Base-by-base conservation (phyloP, 1,284 basidiomycete species). In the Papiliotrema nemorosa region DNA sequence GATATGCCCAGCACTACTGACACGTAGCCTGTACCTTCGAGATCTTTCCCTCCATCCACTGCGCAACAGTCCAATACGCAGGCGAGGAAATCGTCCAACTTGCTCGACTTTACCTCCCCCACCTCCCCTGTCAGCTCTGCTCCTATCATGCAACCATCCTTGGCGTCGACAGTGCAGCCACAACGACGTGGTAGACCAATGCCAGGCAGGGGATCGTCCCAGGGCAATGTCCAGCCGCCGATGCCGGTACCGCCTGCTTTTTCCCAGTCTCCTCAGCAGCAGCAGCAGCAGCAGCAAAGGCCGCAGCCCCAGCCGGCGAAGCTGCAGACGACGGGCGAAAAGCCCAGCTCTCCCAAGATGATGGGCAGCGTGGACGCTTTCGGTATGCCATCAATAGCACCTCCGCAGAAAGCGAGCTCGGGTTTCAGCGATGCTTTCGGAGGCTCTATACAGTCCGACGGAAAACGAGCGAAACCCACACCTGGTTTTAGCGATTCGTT, bases 161-260 rank as follows among this genome's bases (percentile, higher is more conserved):
- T 74, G 16, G 62, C 63, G 1, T 52, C 64, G 6, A 64, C 58
- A 0, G 59, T 75, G 2, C 68, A 70, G 44, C 73, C 73, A 1
- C 70, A 73, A 47, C 58, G 73, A 1, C 58, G 73, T n/a, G 73
- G 73, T 7, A 48, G 73, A 16, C 73, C 73, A 0, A 66, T 64
- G 1, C 53, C 31, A 35, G 52, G 2, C 49, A 39, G 33, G 5
- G 18, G 9, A 35, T 35, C 16, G 29, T 10, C 26, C 36, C 10
- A 12, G 39, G n/a, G 34, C 44, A 41, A 22, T 13, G 38, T 29
- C 7, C 47, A 49, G 27, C 52, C 58, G 14, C 51, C 57, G 12
- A 40, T 48, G 44, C 49, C 59, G 9, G 39, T 45, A 16, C 59
- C 54, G 16, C 55, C 58, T 14, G 22, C 25, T 2, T 22, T 52